These are phyloP conservation scores for Mycena sanguinolenta DNA, from an alignment of 768 basidiomycete species.

Conservation along the genomic window DNA sequence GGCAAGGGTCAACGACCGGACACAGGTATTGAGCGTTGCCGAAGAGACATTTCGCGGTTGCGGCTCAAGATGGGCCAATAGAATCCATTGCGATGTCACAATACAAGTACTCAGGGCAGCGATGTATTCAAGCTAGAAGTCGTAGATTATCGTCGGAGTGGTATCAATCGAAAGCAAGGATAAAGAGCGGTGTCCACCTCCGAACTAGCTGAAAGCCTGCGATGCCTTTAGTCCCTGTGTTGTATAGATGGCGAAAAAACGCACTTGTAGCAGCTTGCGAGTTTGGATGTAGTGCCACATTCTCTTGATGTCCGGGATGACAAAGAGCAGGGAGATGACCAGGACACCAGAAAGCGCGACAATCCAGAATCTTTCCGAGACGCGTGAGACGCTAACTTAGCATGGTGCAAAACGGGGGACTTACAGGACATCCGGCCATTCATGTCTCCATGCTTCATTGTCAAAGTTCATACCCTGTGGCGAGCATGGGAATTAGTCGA, in stretches of 20 bases:
- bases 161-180: too few species aligned
- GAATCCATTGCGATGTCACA: too few species aligned
- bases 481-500: not conserved
- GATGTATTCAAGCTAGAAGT: too few species aligned
- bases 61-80: too few species aligned
- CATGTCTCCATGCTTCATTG: constrained; percentile 48
- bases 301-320: constrained; percentile 65
- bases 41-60: too few species aligned
- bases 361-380: constrained; percentile 71
- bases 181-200: too few species aligned
- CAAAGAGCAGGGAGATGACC: constrained; percentile 69
- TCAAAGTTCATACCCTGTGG: constrained; percentile 79
- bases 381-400: constrained; percentile 1
- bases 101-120: too few species aligned
- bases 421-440: constrained; percentile 58
- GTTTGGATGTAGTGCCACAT: constrained; percentile 64
- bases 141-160: too few species aligned
- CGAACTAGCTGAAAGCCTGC: not conserved
- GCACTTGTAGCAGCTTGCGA: constrained; percentile 23
- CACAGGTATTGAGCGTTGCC: too few species aligned
- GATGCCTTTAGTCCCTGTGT: too few species aligned
- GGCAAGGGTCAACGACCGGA: too few species aligned
- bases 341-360: constrained; percentile 73
- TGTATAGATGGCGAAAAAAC: not conserved
- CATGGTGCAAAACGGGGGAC: constrained; percentile 39